These are phyloP conservation scores for Thermochaetoides thermophila DNA, from an alignment of 495 filamentous ascomycete genomes.

Conservation along the genomic window DNA sequence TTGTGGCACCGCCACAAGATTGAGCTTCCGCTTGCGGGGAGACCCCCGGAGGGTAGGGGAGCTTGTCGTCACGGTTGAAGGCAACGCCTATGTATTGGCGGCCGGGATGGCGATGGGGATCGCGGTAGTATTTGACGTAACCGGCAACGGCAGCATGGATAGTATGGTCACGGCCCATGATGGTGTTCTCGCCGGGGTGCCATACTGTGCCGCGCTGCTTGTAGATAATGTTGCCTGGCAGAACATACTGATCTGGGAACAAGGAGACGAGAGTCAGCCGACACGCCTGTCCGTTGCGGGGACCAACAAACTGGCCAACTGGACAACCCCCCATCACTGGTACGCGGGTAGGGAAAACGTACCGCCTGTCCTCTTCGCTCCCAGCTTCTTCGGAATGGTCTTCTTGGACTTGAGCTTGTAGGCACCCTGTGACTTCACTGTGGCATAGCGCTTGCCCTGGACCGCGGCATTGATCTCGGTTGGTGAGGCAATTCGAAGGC, in stretches of 20 bases:
- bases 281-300: background rate
- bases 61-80: constrained; percentile 54
- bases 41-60: constrained; percentile 64
- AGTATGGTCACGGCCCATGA: constrained; percentile 91
- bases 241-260: constrained; percentile 62
- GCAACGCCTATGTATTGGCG: constrained; percentile 86
- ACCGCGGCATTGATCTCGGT: constrained; percentile 18
- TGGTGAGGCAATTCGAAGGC: constrained; percentile 10
- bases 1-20: constrained; percentile 41
- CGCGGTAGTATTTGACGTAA: constrained; percentile 92
- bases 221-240: constrained; percentile 95
- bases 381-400: constrained; percentile 82
- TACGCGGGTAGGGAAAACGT: too few species aligned
- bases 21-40: constrained; percentile 51
- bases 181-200: constrained; percentile 87
- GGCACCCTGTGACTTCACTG: constrained; percentile 74
- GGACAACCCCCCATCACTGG: too few species aligned
- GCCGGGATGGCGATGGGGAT: constrained; percentile 62
- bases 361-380: constrained; percentile 84
- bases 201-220: constrained; percentile 87
- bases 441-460: constrained; percentile 51
- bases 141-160: constrained; percentile 75
- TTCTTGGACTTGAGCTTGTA: constrained; percentile 71
- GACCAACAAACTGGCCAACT: too few species aligned
- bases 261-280: background rate